These are phyloP conservation scores for Misopates orontium DNA, from an alignment of 257 asterid species.

Conservation along the genomic window DNA sequence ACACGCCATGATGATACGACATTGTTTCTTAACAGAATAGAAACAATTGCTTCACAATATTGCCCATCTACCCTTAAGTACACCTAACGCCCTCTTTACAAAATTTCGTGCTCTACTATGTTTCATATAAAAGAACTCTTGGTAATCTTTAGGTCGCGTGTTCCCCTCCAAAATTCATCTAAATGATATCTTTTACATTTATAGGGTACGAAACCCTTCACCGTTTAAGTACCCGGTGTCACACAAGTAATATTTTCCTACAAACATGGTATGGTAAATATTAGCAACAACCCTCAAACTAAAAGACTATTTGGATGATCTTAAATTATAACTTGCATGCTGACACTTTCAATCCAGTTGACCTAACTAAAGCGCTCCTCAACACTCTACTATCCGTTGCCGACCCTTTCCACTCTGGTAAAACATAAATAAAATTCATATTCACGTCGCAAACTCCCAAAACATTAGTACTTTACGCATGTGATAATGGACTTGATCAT, in stretches of 20 bases:
- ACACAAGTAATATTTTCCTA: slow-evolving; percentile 11
- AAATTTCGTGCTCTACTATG: background rate
- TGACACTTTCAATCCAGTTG: no score
- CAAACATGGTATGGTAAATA: no score
- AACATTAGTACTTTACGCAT: background rate
- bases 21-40: background rate
- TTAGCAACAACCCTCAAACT: no score
- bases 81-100: background rate
- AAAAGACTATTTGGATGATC: no score
- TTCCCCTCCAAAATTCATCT: background rate
- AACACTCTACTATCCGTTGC: background rate
- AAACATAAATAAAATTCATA: slow-evolving; percentile 5
- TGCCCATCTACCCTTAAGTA: background rate
- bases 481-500: background rate
- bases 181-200: background rate
- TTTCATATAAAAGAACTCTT: background rate
- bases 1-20: slow-evolving; percentile 12
- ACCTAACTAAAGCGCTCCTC: no score
- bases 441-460: background rate
- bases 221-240: slow-evolving; percentile 9
- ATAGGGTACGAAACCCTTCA: slow-evolving; percentile 7
- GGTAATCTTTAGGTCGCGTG: background rate
- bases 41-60: background rate
- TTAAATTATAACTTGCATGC: no score
- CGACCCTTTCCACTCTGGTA: slow-evolving; percentile 6